phyloP scores from a whole-genome alignment of 78 protist genomes.

The Cavenderia fasciculata region DNA sequence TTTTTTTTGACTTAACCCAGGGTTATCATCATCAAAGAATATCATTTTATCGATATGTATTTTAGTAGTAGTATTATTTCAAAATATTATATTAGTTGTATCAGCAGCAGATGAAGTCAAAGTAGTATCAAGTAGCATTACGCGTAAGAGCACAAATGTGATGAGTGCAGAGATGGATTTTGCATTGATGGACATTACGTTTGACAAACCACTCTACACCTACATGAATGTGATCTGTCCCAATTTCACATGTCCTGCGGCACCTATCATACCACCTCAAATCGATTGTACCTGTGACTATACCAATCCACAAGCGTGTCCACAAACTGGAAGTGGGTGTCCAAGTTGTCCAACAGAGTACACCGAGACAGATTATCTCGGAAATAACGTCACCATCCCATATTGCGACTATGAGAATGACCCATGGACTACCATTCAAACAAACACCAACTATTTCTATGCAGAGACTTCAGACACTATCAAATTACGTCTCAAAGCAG shows the following conservation, averaged over 20 bases:
- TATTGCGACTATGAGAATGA: not conserved
- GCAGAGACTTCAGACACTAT: not conserved
- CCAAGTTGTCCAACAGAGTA: not conserved
- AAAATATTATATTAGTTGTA: too few species aligned
- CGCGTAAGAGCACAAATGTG: slow-evolving; percentile 21
- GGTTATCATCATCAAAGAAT: too few species aligned
- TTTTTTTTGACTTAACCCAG: too few species aligned
- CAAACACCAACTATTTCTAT: not conserved
- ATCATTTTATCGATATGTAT: too few species aligned
- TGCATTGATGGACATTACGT: slow-evolving; percentile 52
- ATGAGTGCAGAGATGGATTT: slow-evolving; percentile 31
- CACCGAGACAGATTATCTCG: not conserved
- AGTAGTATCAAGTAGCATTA: slow-evolving; percentile 2
- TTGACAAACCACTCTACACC: slow-evolving; percentile 32
- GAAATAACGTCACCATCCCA: not conserved
- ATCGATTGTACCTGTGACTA: slow-evolving; percentile 62
- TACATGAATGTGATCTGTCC: slow-evolving; percentile 14
- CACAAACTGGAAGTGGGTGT: not conserved
- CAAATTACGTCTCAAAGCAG: slow-evolving; percentile 33
- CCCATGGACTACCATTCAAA: slow-evolving; percentile 20
- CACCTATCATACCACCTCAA: too few species aligned
- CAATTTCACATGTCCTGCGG: slow-evolving; percentile 13
- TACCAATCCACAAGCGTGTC: slow-evolving; percentile 5
- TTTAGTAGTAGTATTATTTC: too few species aligned
- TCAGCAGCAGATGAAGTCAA: not conserved